These are phyloP conservation scores for Suhomyces emberorum DNA, from an alignment of 805 yeast species.

Conservation along the genomic window DNA sequence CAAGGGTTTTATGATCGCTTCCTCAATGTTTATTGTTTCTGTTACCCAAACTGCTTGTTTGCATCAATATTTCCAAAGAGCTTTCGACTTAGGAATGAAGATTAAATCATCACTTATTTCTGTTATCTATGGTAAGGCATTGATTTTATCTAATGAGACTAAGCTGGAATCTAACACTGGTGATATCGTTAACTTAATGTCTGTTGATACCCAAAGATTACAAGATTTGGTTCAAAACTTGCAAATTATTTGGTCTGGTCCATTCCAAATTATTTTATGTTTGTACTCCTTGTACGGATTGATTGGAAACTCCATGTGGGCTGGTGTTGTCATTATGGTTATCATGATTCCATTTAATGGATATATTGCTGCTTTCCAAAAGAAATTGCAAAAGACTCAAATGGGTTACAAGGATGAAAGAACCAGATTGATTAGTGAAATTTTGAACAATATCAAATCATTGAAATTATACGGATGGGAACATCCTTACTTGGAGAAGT, in stretches of 20 bases:
- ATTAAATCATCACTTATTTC: constrained; percentile 68
- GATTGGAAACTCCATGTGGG: constrained; percentile 92
- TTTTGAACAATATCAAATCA: constrained; percentile 87
- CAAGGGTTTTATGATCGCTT: constrained; percentile 71
- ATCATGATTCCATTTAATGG: constrained; percentile 81
- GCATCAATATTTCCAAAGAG: constrained; percentile 76
- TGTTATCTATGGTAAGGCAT: constrained; percentile 63
- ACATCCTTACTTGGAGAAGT: constrained; percentile 68
- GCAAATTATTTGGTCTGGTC: constrained; percentile 87
- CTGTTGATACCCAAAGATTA: constrained; percentile 86
- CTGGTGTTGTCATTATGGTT: constrained; percentile 79
- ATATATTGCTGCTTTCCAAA: constrained; percentile 61
- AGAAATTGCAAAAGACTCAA: constrained; percentile 72
- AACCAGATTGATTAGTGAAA: constrained; percentile 83
- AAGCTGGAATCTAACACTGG: constrained; percentile 76
- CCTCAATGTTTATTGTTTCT: constrained; percentile 71
- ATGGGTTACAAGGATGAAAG: constrained; percentile 92
- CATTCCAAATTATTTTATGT: constrained; percentile 80
- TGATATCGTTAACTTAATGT: constrained; percentile 91
- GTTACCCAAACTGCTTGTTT: constrained; percentile 72
- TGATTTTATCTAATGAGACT: constrained; percentile 68
- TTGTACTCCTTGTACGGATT: constrained; percentile 66
- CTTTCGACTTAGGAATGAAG: constrained; percentile 74
- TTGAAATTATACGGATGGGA: constrained; percentile 97
- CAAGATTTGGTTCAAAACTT: constrained; percentile 79